A percentile compares a stretch with the other conserved stretches of the same genome.
Conservation (phyloP, 2,329 filamentous ascomycete genomes). For the Fusarium scirpi region DNA sequence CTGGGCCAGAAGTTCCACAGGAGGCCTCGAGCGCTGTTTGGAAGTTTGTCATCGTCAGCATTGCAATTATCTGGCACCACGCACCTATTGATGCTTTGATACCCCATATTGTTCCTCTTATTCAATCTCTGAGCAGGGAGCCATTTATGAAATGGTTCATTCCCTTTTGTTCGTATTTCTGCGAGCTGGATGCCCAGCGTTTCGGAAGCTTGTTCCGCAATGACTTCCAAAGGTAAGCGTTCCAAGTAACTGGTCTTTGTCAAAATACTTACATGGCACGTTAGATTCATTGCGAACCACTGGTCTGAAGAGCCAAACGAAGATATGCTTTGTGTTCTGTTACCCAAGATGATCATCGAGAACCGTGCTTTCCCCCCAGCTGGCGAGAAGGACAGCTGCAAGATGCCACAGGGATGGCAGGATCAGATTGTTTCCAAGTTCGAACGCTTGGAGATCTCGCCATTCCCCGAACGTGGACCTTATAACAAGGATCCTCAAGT, state of each 20-base stretch:
- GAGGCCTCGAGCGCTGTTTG: slow-evolving; percentile 62
- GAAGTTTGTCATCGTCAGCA: slow-evolving; percentile 67
- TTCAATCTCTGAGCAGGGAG: slow-evolving; percentile 73
- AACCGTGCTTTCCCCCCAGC: slow-evolving; percentile 65
- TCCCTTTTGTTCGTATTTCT: slow-evolving; percentile 84
- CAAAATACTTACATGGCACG: slow-evolving; percentile 30
- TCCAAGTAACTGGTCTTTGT: slow-evolving; percentile 17
- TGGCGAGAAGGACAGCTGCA: slow-evolving; percentile 65
- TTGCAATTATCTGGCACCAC: slow-evolving; percentile 77
- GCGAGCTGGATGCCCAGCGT: slow-evolving; percentile 76
- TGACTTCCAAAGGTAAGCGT: slow-evolving; percentile 80
- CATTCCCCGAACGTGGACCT: slow-evolving; percentile 72
- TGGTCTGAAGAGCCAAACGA: slow-evolving; percentile 77
- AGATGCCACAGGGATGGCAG: slow-evolving; percentile 76
- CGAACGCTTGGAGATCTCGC: slow-evolving; percentile 71
- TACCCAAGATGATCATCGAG: slow-evolving; percentile 74
- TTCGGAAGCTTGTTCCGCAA: slow-evolving; percentile 84
- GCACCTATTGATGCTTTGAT: slow-evolving; percentile 85
- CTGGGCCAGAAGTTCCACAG: slow-evolving; percentile 51
- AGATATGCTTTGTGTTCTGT: slow-evolving; percentile 74
- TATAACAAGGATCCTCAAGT: slow-evolving; percentile 71
- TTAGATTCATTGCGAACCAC: slow-evolving; percentile 79
- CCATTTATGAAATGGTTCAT: slow-evolving; percentile 80
- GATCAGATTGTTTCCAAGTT: slow-evolving; percentile 78
- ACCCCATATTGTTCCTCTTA: slow-evolving; percentile 73